Base-by-base conservation (phyloP, 106 monocot species). In the Dendrobium chrysotoxum region DNA sequence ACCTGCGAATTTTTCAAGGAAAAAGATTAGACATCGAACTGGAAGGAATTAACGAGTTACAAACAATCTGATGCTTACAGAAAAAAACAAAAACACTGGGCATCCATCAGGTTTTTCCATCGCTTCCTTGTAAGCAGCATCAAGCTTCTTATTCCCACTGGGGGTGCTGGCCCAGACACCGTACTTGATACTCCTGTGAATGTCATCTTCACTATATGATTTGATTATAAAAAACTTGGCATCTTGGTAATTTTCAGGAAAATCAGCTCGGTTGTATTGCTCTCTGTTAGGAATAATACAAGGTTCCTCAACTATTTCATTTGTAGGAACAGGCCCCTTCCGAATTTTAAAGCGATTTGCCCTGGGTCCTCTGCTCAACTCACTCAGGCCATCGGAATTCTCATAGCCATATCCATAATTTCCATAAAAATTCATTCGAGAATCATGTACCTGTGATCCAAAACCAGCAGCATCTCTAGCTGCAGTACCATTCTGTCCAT, bases 111-210 rank as follows among this genome's bases (percentile, higher is more conserved):
- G 57, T 72, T 88, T 92, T 42, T 77, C 88, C 83, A 89, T 80
- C 7, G 94, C 90, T 78, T 92, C 92, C 72, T 86, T 76, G 72
- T 87, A 97, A 28, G 82, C 94, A 87, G 85, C 83, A 89, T 97
- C 94, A 76, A 94, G 85, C 79, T 90, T 94, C 83, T 92, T 94
- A 83, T 97, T 97, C 4, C 94, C 96, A 82, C 89, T 89, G 7
- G 86, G 90, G 11, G 93, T 94, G 80, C 96, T 97, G 5, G 96
- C 88, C 96, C 96, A 97, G 23, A 94, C 90, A 79, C 82, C 84
- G 47, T 97, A 97, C 75, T 97, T 97, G 44, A 97, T 81, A 75
- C 96, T 97, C 86, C 94, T 98, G 77, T 98, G 94, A 74, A 98
- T 78, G 80, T 98, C 94, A 86, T 94, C 97, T 79, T 98, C 97